Conservation (phyloP, 2,329 filamentous ascomycete genomes). For the Aureobasidium sp. region DNA sequence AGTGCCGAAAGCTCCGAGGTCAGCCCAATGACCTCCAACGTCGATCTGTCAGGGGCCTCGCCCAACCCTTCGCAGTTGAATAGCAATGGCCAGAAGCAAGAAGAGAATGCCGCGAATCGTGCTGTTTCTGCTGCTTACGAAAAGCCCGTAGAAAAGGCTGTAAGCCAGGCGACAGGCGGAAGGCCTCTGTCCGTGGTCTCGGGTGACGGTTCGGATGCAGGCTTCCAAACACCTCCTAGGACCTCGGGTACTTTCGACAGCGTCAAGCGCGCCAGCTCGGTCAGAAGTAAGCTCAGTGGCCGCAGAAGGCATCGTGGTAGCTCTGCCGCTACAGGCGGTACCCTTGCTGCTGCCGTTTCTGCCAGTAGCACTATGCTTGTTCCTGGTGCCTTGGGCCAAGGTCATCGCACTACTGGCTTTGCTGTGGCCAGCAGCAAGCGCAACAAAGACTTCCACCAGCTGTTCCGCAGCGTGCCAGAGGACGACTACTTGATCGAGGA, state of each 20-base stretch:
- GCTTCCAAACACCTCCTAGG: constrained; percentile 60
- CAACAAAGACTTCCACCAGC: constrained; percentile 86
- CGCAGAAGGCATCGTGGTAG: constrained; percentile 69
- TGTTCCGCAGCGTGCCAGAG: constrained; percentile 95
- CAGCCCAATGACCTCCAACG: constrained; percentile 52
- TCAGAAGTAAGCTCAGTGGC: constrained; percentile 47
- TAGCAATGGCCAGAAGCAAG: constrained; percentile 37
- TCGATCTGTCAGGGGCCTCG: constrained; percentile 7
- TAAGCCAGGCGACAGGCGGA: constrained; percentile 28
- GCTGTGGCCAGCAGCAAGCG: constrained; percentile 93
- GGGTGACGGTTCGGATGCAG: constrained; percentile 31
- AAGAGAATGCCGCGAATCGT: constrained; percentile 53
- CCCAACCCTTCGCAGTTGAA: neutral
- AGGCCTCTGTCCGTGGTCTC: constrained; percentile 36
- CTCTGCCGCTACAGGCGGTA: constrained; percentile 55
- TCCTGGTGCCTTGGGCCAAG: constrained; percentile 49
- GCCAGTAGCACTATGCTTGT: constrained; percentile 65
- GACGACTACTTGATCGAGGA: constrained; percentile 98
- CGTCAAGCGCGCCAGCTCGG: constrained; percentile 48
- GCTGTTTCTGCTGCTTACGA: constrained; percentile 57
- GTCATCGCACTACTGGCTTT: constrained; percentile 83
- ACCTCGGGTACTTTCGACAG: constrained; percentile 58
- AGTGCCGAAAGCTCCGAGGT: constrained; percentile 45
- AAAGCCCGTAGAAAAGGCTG: constrained; percentile 29
- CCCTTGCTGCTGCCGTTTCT: constrained; percentile 64